Conservation (phyloP, 768 basidiomycete genomes). For the Coprinellus aureogranulatus region DNA sequence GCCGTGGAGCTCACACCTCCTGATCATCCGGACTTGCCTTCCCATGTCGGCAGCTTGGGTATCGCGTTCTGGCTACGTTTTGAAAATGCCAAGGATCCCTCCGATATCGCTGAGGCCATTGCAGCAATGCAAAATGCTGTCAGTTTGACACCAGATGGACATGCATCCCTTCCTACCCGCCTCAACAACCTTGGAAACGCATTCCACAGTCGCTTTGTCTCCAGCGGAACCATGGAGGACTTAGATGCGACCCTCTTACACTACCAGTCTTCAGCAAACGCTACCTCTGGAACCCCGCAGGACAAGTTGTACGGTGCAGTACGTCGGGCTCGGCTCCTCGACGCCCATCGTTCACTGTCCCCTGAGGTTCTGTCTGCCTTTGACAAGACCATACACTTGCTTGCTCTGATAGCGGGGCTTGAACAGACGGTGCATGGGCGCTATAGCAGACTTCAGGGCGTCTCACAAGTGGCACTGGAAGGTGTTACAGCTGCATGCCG, state of each 20-base stretch:
- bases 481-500: slow-evolving; percentile 26
- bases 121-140: not conserved
- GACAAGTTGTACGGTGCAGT: not conserved
- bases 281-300: slow-evolving; percentile 1
- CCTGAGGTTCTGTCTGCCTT: not conserved
- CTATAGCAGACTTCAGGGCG: not conserved
- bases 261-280: too few species aligned
- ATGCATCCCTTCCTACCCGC: not conserved
- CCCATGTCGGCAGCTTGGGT: not conserved
- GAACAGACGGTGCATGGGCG: slow-evolving; percentile 3
- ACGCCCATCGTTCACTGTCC: not conserved
- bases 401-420: slow-evolving; percentile 1
- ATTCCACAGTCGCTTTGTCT: not conserved
- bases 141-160: not conserved
- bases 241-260: too few species aligned
- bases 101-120: not conserved
- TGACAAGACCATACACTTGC: not conserved
- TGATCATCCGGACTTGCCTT: not conserved
- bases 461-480: not conserved
- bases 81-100: not conserved
- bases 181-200: not conserved
- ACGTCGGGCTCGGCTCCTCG: slow-evolving; percentile 2
- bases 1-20: not conserved
- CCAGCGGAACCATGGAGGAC: not conserved
- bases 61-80: not conserved